Base-by-base conservation (phyloP, 2,329 filamentous ascomycete species). In the Botrytis pseudocinerea region DNA sequence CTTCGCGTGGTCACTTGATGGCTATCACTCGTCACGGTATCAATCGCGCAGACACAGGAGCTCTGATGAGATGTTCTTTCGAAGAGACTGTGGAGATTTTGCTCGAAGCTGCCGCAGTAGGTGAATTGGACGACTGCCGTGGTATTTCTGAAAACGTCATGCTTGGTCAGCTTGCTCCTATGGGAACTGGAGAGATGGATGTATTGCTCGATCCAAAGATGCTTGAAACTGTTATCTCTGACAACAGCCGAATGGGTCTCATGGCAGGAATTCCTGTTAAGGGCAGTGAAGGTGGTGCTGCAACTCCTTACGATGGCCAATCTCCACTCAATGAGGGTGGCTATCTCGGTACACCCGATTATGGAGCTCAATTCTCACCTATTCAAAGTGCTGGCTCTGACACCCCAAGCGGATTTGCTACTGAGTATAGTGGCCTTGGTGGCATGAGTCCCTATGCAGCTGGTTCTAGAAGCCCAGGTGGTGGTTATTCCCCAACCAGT, bases 91-190 rank as follows among this genome's bases (percentile, higher is more conserved):
- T 99, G 59, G 97, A 99, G 82, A 99, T 99, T 86, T 86, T 99
- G 70, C 90, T 99, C 32, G 96, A 99, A 81, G 97, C 96, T 75
- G 96, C 96, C 38, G 94, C 94, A 25, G 93, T 93, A 69, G 96
- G 96, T 81, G 96, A 99, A 83, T 88, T 99, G 46, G 96, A 99
- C 81, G 96, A 99, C 83, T 99, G 97, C 85, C 93, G 94, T 74
- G 96, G 96, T 87, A 95, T 99, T 69, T 98, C 96, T 25, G 96
- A 99, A 85, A 99, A 99, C 85, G 92, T 99, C 81, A 99, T 99
- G 89, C 89, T 99, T 75, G 96, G 96, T 75, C 96, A 99, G 84
- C 89, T 98, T 84, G 96, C 97, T 8, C 96, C 97, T 44, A 95
- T 97, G 88, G 96, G 96, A 75, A 99, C 97, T 73, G 96, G 96